A percentile compares a stretch with the other conserved stretches of the same genome.
These are phyloP conservation scores for Xerocomus cyaneibrunnescens DNA, from an alignment of 1,284 basidiomycete species.

Conservation along the genomic window DNA sequence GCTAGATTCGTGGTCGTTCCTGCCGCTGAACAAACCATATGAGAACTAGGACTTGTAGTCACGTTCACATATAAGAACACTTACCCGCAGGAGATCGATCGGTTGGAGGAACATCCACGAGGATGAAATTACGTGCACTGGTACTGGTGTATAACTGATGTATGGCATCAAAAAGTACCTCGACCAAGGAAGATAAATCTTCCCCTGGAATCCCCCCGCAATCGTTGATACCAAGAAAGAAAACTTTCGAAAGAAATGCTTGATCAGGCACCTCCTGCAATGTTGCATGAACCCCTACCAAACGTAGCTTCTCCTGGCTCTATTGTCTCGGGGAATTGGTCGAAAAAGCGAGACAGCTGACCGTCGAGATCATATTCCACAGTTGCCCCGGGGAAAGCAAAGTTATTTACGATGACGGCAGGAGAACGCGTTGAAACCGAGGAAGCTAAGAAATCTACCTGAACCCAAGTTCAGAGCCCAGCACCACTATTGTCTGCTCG, in stretches of 20 bases:
- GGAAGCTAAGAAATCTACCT: slow-evolving; percentile 9
- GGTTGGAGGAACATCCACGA: slow-evolving; percentile 63
- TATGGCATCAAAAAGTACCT: slow-evolving; percentile 24
- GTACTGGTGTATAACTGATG: slow-evolving; percentile 36
- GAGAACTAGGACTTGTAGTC: background rate
- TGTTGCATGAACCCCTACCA: background rate
- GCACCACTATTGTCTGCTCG: too few relatives aligned
- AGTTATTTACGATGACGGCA: slow-evolving; percentile 1
- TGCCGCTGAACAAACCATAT: background rate
- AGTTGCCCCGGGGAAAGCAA: slow-evolving; percentile 17
- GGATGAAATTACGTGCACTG: slow-evolving; percentile 61
- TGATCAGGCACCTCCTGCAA: background rate
- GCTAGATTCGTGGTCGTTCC: background rate
- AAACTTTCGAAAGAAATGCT: slow-evolving; percentile 6
- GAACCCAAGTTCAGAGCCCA: background rate
- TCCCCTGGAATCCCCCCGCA: slow-evolving; percentile 20
- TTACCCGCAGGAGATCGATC: slow-evolving; percentile 35
- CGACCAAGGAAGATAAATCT: slow-evolving; percentile 22
- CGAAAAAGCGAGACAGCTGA: slow-evolving; percentile 18
- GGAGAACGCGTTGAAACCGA: background rate
- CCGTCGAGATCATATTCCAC: slow-evolving; percentile 19
- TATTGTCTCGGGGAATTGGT: background rate
- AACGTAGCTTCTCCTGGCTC: slow-evolving; percentile 1
- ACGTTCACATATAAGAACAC: background rate
- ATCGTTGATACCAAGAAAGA: slow-evolving; percentile 32